Conservation (phyloP, 768 basidiomycete species). For the Russula vinacea region DNA sequence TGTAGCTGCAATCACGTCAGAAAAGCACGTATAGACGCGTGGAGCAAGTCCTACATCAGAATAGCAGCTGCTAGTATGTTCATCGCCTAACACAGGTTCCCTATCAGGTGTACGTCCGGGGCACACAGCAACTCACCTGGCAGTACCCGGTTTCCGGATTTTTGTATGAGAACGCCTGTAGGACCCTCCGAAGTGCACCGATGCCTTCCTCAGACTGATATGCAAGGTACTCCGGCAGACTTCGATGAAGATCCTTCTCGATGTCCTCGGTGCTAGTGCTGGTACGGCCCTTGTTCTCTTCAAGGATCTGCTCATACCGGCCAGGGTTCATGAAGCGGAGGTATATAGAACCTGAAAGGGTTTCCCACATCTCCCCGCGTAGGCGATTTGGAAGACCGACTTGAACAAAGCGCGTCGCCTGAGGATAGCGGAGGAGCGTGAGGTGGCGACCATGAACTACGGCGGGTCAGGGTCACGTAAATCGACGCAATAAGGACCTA, state of each 20-base stretch:
- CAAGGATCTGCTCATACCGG: constrained; percentile 69
- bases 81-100: constrained; percentile 64
- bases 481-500: constrained; percentile 37
- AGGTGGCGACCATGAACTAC: constrained; percentile 90
- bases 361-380: constrained; percentile 98
- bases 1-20: constrained; percentile 62
- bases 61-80: constrained; percentile 97
- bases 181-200: constrained; percentile 74
- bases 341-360: constrained; percentile 89
- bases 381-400: constrained; percentile 94
- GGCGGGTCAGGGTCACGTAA: constrained; percentile 3
- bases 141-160: constrained; percentile 95
- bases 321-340: constrained; percentile 87
- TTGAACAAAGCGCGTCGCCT: constrained; percentile 95
- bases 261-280: constrained; percentile 96
- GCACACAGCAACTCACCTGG: constrained; percentile 51
- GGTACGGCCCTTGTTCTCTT: constrained; percentile 71
- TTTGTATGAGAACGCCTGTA: constrained; percentile 94
- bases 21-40: neutral
- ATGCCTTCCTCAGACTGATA: constrained; percentile 93
- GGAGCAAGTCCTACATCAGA: constrained; percentile 59
- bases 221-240: constrained; percentile 93
- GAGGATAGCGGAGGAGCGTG: constrained; percentile 93
- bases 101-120: constrained; percentile 11
- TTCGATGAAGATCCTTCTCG: constrained; percentile 95